phyloP scores from a whole-genome alignment of 2,329 filamentous ascomycete species.

The Pseudogymnoascus pannorum region DNA sequence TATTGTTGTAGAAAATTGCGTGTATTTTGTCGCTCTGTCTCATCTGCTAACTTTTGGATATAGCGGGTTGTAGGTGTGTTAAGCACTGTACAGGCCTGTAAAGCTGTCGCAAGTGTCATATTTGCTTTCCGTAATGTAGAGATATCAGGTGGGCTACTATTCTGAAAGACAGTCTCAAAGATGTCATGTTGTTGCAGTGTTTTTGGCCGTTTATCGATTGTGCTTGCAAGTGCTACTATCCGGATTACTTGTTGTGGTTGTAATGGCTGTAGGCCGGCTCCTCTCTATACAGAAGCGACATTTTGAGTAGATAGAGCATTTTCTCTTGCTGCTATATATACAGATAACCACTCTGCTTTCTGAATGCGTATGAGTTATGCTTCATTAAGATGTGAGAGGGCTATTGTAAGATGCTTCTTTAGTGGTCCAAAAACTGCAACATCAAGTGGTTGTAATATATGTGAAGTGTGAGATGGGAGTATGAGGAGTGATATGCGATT shows the following conservation, averaged over 20 bases:
- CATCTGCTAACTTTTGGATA: too few species aligned
- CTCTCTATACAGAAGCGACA: conserved; percentile 5
- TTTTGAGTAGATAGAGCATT: background rate
- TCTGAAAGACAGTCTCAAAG: background rate
- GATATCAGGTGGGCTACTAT: background rate
- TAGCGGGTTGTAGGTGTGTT: too few species aligned
- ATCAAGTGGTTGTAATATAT: conserved; percentile 16
- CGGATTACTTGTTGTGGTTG: too few species aligned
- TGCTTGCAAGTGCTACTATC: too few species aligned
- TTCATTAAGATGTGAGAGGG: too few species aligned
- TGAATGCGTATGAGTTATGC: background rate
- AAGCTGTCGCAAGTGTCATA: too few species aligned
- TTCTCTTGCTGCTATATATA: conserved; percentile 7
- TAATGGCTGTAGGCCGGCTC: background rate
- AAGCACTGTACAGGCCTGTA: background rate
- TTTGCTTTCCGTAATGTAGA: too few species aligned
- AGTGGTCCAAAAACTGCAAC: conserved; percentile 15
- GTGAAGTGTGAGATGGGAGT: conserved; percentile 14
- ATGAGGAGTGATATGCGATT: conserved; percentile 15
- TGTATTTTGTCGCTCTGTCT: too few species aligned
- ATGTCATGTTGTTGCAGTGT: background rate
- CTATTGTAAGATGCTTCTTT: conserved; percentile 1
- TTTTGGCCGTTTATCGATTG: too few species aligned
- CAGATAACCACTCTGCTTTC: background rate
- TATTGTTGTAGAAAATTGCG: background rate